These are phyloP conservation scores for Pseudovirgaria hyperparasitica DNA, from an alignment of 2,329 filamentous ascomycete genomes.

Conservation along the genomic window DNA sequence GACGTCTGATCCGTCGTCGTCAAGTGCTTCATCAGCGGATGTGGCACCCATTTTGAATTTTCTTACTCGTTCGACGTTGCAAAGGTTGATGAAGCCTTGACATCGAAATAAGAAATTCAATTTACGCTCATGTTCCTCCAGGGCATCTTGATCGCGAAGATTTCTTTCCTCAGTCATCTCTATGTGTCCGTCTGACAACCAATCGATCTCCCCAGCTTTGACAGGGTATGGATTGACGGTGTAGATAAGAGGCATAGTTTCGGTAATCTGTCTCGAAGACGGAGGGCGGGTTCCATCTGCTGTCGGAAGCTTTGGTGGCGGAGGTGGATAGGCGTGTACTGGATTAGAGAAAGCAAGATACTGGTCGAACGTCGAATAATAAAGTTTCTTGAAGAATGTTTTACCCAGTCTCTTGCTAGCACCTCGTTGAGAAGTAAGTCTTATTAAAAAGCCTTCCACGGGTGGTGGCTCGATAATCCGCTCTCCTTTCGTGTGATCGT, in stretches of 20 bases:
- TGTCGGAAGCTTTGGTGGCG: slow-evolving; percentile 41
- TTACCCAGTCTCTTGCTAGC: slow-evolving; percentile 44
- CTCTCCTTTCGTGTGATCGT: slow-evolving; percentile 25
- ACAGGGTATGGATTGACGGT: slow-evolving; percentile 49
- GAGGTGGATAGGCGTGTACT: slow-evolving; percentile 42
- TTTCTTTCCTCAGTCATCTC: slow-evolving; percentile 32
- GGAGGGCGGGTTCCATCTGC: slow-evolving; percentile 35
- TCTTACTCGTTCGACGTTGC: slow-evolving; percentile 44
- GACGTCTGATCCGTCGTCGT: slow-evolving; percentile 37
- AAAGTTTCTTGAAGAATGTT: slow-evolving; percentile 52
- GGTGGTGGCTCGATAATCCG: slow-evolving; percentile 45
- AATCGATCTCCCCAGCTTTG: slow-evolving; percentile 39
- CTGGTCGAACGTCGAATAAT: slow-evolving; percentile 52
- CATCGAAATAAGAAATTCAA: slow-evolving; percentile 43
- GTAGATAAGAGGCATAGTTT: slow-evolving; percentile 47
- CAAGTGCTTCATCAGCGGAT: slow-evolving; percentile 40
- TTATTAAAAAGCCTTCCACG: slow-evolving; percentile 53
- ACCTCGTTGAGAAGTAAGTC: slow-evolving; percentile 51
- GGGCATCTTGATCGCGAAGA: slow-evolving; percentile 44
- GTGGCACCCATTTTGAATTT: slow-evolving; percentile 38
- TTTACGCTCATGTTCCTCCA: slow-evolving; percentile 45
- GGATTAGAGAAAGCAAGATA: slow-evolving; percentile 50
- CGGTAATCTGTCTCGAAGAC: slow-evolving; percentile 39
- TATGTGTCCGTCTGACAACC: slow-evolving; percentile 35
- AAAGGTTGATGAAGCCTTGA: slow-evolving; percentile 54